phyloP scores from a whole-genome alignment of 345 rosid species.

The Mercurialis annua region DNA sequence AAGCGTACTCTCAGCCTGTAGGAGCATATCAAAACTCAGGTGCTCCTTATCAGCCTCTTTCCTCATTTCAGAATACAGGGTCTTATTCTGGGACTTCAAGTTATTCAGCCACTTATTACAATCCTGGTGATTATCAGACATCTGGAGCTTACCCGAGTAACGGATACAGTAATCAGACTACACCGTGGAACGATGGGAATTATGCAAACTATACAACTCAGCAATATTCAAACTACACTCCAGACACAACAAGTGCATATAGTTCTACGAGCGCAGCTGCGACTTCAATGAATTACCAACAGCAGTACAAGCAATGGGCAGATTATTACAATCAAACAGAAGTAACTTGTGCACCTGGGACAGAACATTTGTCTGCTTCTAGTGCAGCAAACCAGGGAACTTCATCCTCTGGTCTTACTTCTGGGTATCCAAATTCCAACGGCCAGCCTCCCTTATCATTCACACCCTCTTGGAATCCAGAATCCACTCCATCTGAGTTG shows the following conservation, averaged over 20 bases:
- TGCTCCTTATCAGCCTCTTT: conserved; percentile 98
- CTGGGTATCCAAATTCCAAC: conserved; percentile 53
- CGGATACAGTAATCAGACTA: conserved; percentile 62
- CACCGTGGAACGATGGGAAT: conserved; percentile 61
- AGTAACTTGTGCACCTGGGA: conserved; percentile 98
- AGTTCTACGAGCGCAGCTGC: conserved; percentile 49
- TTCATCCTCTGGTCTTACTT: conserved; percentile 48
- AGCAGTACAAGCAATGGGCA: conserved; percentile 80
- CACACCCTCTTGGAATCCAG: conserved; percentile 64
- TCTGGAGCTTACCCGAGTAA: conserved; percentile 82
- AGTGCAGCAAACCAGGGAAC: conserved; percentile 51
- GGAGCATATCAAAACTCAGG: conserved; percentile 98
- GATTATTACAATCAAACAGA: conserved; percentile 83
- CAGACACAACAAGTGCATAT: conserved; percentile 52
- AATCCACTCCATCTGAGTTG: conserved; percentile 46
- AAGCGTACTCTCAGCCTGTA: conserved; percentile 71
- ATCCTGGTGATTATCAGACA: conserved; percentile 99
- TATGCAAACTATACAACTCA: conserved; percentile 60
- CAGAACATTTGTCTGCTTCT: conserved; percentile 68
- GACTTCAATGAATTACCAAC: conserved; percentile 66
- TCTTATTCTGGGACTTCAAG: conserved; percentile 97
- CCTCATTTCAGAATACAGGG: conserved; percentile 99
- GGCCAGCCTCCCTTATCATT: conserved; percentile 56
- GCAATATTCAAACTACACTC: conserved; percentile 60
- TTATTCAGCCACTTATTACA: conserved; percentile 95